Evolutionary conservation across 805 yeast genomes (phyloP).

Genomic region (Novakomyces olei): DNA sequence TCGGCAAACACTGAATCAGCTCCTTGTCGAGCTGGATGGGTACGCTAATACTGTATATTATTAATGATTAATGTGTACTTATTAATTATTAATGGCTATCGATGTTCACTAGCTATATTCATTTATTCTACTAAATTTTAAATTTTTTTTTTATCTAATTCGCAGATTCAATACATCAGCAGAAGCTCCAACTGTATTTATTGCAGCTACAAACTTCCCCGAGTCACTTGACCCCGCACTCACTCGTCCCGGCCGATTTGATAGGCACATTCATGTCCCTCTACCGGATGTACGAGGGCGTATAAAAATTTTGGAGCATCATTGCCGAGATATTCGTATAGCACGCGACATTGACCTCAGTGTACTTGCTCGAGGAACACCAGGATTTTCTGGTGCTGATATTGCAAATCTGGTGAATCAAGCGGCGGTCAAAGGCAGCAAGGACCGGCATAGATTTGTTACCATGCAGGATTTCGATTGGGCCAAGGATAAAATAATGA

Average conservation of each 20-base stretch:
- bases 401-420: slow-evolving; percentile 87
- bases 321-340: slow-evolving; percentile 73
- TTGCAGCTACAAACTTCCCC: slow-evolving; percentile 97
- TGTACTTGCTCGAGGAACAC: slow-evolving; percentile 86
- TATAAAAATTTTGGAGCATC: slow-evolving; percentile 73
- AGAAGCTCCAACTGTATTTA: slow-evolving; percentile 40
- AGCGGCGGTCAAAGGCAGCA: slow-evolving; percentile 95
- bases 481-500: slow-evolving; percentile 94
- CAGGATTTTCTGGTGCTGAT: slow-evolving; percentile 97
- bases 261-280: slow-evolving; percentile 83
- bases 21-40: slow-evolving; percentile 89
- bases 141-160: too few species aligned
- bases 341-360: slow-evolving; percentile 71
- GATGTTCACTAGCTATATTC: too few species aligned
- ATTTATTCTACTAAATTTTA: too few species aligned
- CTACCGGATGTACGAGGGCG: slow-evolving; percentile 97
- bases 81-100: too few species aligned
- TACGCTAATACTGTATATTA: slow-evolving; percentile 10
- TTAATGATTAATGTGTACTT: too few species aligned
- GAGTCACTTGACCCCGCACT: slow-evolving; percentile 90
- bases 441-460: slow-evolving; percentile 71
- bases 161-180: too few species aligned
- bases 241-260: slow-evolving; percentile 96
- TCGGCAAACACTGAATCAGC: slow-evolving; percentile 87
- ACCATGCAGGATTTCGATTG: slow-evolving; percentile 86